A percentile compares a stretch with the other conserved stretches of the same genome.
Conservation (phyloP, 1,284 basidiomycete genomes). For the Cryptococcus sp. region DNA sequence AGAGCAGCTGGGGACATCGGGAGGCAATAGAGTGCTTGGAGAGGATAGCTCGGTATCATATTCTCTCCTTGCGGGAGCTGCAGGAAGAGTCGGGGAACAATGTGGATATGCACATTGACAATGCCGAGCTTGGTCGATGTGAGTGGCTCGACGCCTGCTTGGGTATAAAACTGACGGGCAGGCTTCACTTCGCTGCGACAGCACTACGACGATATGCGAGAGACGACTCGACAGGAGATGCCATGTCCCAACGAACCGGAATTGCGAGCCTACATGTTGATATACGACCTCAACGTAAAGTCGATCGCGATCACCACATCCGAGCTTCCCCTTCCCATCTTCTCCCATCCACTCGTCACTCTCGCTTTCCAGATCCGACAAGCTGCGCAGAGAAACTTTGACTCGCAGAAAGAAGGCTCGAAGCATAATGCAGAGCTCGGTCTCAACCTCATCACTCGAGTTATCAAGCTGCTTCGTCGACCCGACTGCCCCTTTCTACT, state of each 20-base stretch:
- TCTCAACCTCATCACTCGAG: slow-evolving; percentile 56
- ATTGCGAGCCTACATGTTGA: slow-evolving; percentile 89
- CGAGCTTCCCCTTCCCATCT: slow-evolving; percentile 67
- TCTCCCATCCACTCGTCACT: slow-evolving; percentile 68
- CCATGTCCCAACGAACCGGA: slow-evolving; percentile 81
- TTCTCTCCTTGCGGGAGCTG: slow-evolving; percentile 73
- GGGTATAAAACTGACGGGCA: slow-evolving; percentile 37
- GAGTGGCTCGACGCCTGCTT: slow-evolving; percentile 4
- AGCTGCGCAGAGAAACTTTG: slow-evolving; percentile 73
- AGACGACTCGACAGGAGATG: slow-evolving; percentile 51
- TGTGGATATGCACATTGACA: slow-evolving; percentile 43
- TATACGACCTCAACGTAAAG: slow-evolving; percentile 82
- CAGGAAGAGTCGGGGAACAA: slow-evolving; percentile 46
- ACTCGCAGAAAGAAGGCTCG: slow-evolving; percentile 49
- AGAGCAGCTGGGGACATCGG: slow-evolving; percentile 65
- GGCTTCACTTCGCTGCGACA: slow-evolving; percentile 86
- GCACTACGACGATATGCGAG: slow-evolving; percentile 78
- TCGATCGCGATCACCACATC: slow-evolving; percentile 64
- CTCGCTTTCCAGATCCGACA: slow-evolving; percentile 73
- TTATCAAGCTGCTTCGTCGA: slow-evolving; percentile 49
- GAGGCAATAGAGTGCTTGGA: slow-evolving; percentile 86
- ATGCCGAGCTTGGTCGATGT: slow-evolving; percentile 39
- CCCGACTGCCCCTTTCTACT: slow-evolving; percentile 49
- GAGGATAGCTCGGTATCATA: slow-evolving; percentile 89
- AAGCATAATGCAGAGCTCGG: slow-evolving; percentile 51